These are phyloP conservation scores for Plenodomus tracheiphilus DNA, from an alignment of 2,329 filamentous ascomycete genomes.

Conservation along the genomic window DNA sequence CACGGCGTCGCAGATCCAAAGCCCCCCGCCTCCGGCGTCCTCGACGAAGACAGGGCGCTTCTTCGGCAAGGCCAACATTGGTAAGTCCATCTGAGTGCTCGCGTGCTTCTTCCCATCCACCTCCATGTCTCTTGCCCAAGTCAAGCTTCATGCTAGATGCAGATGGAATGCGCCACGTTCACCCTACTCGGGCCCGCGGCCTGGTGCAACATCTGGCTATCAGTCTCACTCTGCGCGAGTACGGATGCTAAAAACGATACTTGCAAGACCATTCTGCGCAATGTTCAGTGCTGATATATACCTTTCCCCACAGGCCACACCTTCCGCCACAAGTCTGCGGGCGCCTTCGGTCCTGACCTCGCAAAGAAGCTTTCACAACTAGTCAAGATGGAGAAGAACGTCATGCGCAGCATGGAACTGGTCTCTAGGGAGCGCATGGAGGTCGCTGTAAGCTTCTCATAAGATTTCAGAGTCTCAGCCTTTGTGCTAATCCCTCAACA, in stretches of 20 bases:
- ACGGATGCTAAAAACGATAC: background rate
- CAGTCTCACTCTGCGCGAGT: background rate
- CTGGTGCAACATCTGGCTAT: background rate
- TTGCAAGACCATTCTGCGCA: background rate
- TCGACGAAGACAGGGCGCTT: conserved; percentile 88
- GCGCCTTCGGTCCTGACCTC: conserved; percentile 81
- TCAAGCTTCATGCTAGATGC: background rate
- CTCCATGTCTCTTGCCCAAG: background rate
- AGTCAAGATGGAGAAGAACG: conserved; percentile 99
- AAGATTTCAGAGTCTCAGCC: no score
- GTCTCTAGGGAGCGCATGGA: conserved; percentile 98
- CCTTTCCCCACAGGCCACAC: conserved; percentile 60
- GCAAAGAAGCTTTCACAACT: conserved; percentile 97
- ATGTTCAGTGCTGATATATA: background rate
- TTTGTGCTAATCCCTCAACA: conserved; percentile 49
- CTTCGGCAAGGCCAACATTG: conserved; percentile 83
- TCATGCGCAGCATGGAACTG: conserved; percentile 96
- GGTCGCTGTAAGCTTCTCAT: conserved; percentile 75
- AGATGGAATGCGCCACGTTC: background rate
- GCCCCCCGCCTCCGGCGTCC: conserved; percentile 87
- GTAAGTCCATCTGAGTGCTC: conserved; percentile 58
- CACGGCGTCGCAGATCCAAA: conserved; percentile 88
- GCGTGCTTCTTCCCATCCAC: background rate
- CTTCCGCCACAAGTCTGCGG: conserved; percentile 73
- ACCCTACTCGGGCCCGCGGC: background rate